A percentile compares a stretch with the other conserved stretches of the same genome.
Evolutionary conservation across 2,329 filamentous ascomycete genomes (phyloP).

Genomic region (Stagonosporopsis vannaccii): DNA sequence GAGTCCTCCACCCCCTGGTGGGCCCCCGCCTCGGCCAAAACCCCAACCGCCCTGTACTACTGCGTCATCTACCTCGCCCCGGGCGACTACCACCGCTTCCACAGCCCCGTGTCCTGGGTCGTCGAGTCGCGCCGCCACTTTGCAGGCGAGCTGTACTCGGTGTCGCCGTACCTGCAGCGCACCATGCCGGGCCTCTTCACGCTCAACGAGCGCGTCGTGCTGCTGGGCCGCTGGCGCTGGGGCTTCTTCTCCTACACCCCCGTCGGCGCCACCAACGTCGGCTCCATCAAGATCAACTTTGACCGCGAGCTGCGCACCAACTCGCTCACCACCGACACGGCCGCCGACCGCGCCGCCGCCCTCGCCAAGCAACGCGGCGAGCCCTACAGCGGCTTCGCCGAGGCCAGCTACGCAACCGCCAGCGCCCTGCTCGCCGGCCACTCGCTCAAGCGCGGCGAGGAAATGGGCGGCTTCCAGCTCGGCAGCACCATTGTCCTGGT

Average conservation of each 20-base stretch:
- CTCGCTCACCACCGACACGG: conserved; percentile 88
- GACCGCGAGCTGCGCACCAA: conserved; percentile 94
- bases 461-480: conserved; percentile 98
- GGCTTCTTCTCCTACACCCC: conserved; percentile 97
- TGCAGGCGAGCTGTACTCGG: conserved; percentile 92
- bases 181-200: conserved; percentile 95
- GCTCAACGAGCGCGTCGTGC: conserved; percentile 92
- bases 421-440: conserved; percentile 82
- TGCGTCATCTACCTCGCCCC: conserved; percentile 94
- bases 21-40: conserved; percentile 50
- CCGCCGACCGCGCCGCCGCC: conserved; percentile 84
- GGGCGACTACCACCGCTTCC: conserved; percentile 98
- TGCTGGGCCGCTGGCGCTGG: conserved; percentile 93
- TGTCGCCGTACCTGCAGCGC: conserved; percentile 92
- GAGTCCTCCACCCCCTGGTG: conserved; percentile 63
- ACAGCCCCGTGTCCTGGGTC: conserved; percentile 94
- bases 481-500: conserved; percentile 95
- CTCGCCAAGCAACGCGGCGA: conserved; percentile 78
- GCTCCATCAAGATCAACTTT: conserved; percentile 96
- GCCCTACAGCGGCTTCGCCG: conserved; percentile 86
- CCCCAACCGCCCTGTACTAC: conserved; percentile 81
- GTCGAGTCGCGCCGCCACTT: conserved; percentile 96
- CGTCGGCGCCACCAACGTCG: conserved; percentile 96
- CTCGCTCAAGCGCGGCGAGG: conserved; percentile 84
- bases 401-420: conserved; percentile 85